phyloP scores from a whole-genome alignment of 75 land plant genomes.

The Chamaecyparis obtusa region DNA sequence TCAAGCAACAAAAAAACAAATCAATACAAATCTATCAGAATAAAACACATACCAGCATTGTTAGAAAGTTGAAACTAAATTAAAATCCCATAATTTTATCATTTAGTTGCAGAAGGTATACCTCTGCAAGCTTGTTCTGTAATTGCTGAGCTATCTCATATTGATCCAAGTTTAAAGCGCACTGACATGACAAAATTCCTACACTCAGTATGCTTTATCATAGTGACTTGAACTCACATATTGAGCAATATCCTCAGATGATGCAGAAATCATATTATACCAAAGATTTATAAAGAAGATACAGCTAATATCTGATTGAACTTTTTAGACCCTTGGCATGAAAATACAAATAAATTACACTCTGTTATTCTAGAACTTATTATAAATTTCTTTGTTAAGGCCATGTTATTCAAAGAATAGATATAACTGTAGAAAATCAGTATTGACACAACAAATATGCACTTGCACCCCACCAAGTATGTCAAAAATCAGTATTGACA shows the following conservation, averaged over 20 bases:
- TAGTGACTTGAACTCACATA: not conserved
- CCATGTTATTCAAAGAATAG: not conserved
- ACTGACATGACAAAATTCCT: slow-evolving; percentile 35
- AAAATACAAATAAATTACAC: not conserved
- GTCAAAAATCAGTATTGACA: not conserved
- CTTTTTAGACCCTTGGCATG: not conserved
- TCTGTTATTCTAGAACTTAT: not conserved
- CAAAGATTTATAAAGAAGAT: not conserved
- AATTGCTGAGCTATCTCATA: slow-evolving; percentile 88
- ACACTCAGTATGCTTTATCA: not conserved
- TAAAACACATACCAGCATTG: not conserved
- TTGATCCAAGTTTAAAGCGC: slow-evolving; percentile 82
- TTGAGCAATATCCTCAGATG: not conserved
- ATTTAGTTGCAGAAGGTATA: slow-evolving; percentile 13
- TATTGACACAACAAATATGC: not conserved
- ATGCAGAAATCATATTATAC: not conserved
- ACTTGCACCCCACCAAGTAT: not conserved
- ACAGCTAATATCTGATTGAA: not conserved
- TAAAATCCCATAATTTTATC: not conserved
- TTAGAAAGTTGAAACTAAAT: not conserved
- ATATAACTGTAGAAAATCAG: not conserved
- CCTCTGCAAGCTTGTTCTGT: slow-evolving; percentile 81
- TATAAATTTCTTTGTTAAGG: not conserved
- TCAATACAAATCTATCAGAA: not conserved
- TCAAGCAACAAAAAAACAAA: not conserved